A percentile compares a stretch with the other conserved stretches of the same genome.
These are phyloP conservation scores for Isabelozyma pseudorhagii DNA, from an alignment of 805 yeast genomes.

Conservation along the genomic window DNA sequence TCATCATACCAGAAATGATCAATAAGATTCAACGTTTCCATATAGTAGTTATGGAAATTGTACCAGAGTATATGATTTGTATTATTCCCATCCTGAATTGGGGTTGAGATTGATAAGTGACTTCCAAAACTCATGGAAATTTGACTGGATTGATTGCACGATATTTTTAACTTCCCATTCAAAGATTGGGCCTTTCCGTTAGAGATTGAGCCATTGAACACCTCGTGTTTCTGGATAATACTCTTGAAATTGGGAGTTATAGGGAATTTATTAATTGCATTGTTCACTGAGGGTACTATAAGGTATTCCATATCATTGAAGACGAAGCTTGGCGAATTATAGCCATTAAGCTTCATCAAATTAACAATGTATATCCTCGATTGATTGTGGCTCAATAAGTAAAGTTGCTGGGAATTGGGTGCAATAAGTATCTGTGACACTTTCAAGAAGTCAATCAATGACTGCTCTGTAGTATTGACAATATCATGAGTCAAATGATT, in stretches of 20 bases:
- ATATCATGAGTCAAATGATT: conserved; percentile 18
- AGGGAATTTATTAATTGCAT: conserved; percentile 23
- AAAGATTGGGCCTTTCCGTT: conserved; percentile 11
- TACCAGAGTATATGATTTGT: conserved; percentile 39
- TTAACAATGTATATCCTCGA: conserved; percentile 19
- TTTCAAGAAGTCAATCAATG: conserved; percentile 18
- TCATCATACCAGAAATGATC: conserved; percentile 35
- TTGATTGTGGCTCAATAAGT: conserved; percentile 9
- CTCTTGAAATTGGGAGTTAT: conserved; percentile 26
- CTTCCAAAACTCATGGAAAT: conserved; percentile 26
- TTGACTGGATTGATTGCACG: conserved; percentile 21
- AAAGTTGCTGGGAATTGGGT: conserved; percentile 6
- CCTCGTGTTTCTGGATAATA: conserved; percentile 18
- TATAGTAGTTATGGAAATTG: conserved; percentile 29
- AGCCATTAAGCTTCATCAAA: conserved; percentile 8
- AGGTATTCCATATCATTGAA: conserved; percentile 25
- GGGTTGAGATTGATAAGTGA: conserved; percentile 27
- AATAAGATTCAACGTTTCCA: conserved; percentile 31
- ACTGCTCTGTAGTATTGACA: conserved; percentile 8
- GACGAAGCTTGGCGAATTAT: conserved; percentile 8
- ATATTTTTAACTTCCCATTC: conserved; percentile 19
- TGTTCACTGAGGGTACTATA: conserved; percentile 9
- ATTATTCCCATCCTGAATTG: conserved; percentile 17
- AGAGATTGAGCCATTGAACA: conserved; percentile 13
- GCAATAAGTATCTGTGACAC: conserved; percentile 21